Evolutionary conservation across 768 basidiomycete species (phyloP), one percentile per base, ranked within the genome.

Genomic region (Amanita rubescens): DNA sequence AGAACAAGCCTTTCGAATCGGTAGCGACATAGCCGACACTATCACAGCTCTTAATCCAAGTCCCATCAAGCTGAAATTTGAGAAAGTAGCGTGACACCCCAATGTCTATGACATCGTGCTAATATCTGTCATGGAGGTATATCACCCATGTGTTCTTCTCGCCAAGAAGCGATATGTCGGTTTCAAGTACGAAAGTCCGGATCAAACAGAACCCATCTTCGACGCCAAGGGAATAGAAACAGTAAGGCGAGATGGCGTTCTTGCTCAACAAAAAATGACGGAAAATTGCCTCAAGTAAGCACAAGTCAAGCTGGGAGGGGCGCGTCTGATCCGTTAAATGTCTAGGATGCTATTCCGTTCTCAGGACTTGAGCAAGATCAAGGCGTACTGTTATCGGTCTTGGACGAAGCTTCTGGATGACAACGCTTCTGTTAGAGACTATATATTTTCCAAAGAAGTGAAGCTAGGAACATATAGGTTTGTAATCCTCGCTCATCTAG

Each of bases 181-280:
- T 1, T 96, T 90, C 74, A 95, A 94, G 64, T 97, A 87, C 58
- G 96, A 99, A 67, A 77, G 71, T 50, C 78, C 85, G 0, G 88
- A 93, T 58, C 90, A 96, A 11, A 65, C 54, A 0, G 83, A 85
- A 43, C 90, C 94, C 1, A 73, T 69, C 0, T 96, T 98, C 60
- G 95, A 99, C 60, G 96, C 94, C 5, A 98, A 99, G 65, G 96
- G 96, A 0, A 97, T 99, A 50, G 96, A 99, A 69, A 97, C 94
- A 1, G 89, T 98, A 27, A 79, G 96, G 5, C 75, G 96, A 55
- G 96, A 99, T 62, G 93, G 93, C 9, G 82, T 96, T 27, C 79
- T 82, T 3, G 96, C 94, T 0, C 90, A 93, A 64, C 80, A 83
- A 61, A 97, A 96, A 71, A 94, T 98, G 83, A 82, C 87, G 1